These are phyloP conservation scores for Chaetomium olivaceum DNA, from an alignment of 2,329 filamentous ascomycete genomes.

Conservation along the genomic window DNA sequence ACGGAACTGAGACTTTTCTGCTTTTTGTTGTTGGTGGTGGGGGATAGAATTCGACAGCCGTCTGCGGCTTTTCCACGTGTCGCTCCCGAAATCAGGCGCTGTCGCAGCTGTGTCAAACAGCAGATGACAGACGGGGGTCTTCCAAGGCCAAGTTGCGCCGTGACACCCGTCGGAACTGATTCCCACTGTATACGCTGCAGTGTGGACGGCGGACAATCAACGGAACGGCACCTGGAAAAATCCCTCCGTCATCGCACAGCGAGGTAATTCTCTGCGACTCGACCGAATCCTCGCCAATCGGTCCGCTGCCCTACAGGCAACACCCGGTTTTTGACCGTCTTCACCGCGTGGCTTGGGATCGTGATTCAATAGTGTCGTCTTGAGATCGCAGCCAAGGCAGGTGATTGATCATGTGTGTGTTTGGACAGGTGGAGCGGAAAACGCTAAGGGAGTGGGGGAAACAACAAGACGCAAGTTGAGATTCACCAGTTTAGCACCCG, in stretches of 20 bases:
- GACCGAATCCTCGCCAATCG: not conserved
- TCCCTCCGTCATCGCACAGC: not conserved
- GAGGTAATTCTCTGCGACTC: not conserved
- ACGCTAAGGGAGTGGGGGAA: not conserved
- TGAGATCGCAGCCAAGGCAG: slow-evolving; percentile 6
- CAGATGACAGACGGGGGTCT: not conserved
- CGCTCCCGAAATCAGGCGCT: not conserved
- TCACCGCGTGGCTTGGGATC: not conserved
- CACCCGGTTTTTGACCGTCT: not conserved
- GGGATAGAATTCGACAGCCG: not conserved
- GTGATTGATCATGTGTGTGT: slow-evolving; percentile 4
- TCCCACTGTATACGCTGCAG: not conserved
- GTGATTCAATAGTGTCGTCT: not conserved
- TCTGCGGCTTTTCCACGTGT: not conserved
- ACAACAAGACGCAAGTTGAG: not conserved
- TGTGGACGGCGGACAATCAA: not conserved
- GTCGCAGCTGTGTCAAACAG: not conserved
- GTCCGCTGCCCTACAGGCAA: not conserved
- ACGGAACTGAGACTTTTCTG: not conserved
- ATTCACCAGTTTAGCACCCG: not conserved
- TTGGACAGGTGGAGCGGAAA: not conserved
- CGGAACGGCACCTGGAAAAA: slow-evolving; percentile 1
- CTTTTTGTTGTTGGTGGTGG: not conserved
- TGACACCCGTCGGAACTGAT: not conserved
- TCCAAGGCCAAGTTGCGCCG: not conserved